A percentile compares a stretch with the other conserved stretches of the same genome.
Evolutionary conservation across 768 basidiomycete species (phyloP).

Genomic region (Lanmaoa rubissima): DNA sequence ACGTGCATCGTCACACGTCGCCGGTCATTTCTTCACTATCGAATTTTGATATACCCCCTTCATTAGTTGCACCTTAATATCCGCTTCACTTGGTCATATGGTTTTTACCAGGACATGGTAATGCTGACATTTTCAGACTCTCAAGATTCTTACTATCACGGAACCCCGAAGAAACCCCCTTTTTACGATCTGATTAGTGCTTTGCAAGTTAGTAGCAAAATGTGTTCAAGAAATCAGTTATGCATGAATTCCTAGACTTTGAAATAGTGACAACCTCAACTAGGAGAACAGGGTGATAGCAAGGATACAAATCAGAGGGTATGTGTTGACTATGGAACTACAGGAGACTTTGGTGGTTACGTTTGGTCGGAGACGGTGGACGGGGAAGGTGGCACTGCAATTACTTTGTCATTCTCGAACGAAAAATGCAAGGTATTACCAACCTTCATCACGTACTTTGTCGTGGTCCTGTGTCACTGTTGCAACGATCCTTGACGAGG

Average conservation of each 20-base stretch:
- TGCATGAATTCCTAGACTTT: slow-evolving; percentile 1
- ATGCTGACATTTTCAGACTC: slow-evolving; percentile 26
- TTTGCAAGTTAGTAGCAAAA: slow-evolving; percentile 28
- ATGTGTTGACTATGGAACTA: background rate
- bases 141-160: slow-evolving; percentile 25
- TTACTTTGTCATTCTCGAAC: background rate
- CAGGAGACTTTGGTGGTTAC: background rate
- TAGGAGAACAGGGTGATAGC: background rate
- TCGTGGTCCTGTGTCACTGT: background rate
- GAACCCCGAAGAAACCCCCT: slow-evolving; percentile 18
- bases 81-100: slow-evolving; percentile 35
- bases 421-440: background rate
- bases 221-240: slow-evolving; percentile 14
- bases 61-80: slow-evolving; percentile 37
- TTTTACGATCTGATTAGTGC: slow-evolving; percentile 32
- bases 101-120: slow-evolving; percentile 29
- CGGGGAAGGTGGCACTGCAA: background rate
- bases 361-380: background rate
- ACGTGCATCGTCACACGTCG: slow-evolving; percentile 28
- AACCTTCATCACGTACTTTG: background rate
- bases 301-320: background rate
- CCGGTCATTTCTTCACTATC: slow-evolving; percentile 37
- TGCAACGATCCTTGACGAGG: background rate
- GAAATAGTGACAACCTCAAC: background rate
- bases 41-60: slow-evolving; percentile 37